phyloP scores from a whole-genome alignment of 192 early-diverging fungal genomes.

The Podila minutissima region DNA sequence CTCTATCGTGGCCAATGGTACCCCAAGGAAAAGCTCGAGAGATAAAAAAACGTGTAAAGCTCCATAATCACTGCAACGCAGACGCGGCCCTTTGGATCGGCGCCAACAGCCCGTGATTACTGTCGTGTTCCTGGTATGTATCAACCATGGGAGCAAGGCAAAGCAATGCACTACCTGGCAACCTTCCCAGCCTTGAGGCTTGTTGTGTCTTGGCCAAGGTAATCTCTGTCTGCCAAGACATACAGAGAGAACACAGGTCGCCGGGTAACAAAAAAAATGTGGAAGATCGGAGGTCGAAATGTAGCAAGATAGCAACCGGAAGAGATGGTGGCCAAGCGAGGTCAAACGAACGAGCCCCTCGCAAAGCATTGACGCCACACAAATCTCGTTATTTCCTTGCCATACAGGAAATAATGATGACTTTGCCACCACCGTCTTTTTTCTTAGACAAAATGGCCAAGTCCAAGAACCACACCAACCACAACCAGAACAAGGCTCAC shows the following conservation, averaged over 20 bases:
- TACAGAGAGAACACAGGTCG: conserved; percentile 17
- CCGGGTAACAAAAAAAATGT: conserved; percentile 1
- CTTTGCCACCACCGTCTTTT: too few species aligned
- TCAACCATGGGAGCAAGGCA: conserved; percentile 24
- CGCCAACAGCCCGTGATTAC: conserved; percentile 13
- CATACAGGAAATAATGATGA: too few species aligned
- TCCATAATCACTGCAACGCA: conserved; percentile 23
- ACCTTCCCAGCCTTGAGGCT: conserved; percentile 14
- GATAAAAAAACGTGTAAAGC: background rate
- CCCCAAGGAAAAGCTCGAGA: background rate
- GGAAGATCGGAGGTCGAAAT: too few species aligned
- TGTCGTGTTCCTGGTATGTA: conserved; percentile 7
- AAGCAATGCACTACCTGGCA: conserved; percentile 19
- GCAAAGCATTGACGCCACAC: too few species aligned
- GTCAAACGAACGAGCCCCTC: too few species aligned
- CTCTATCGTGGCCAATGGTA: conserved; percentile 6
- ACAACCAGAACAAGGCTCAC: conserved; percentile 99
- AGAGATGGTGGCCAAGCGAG: too few species aligned
- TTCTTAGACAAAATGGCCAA: conserved; percentile 79
- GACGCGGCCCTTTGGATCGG: background rate
- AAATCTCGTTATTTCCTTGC: too few species aligned
- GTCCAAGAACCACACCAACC: conserved; percentile 99
- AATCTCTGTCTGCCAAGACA: conserved; percentile 9
- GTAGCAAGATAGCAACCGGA: too few species aligned
- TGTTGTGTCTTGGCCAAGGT: conserved; percentile 12